phyloP scores from a whole-genome alignment of 2,329 filamentous ascomycete genomes.

The Neofusicoccum kwambonambiense region DNA sequence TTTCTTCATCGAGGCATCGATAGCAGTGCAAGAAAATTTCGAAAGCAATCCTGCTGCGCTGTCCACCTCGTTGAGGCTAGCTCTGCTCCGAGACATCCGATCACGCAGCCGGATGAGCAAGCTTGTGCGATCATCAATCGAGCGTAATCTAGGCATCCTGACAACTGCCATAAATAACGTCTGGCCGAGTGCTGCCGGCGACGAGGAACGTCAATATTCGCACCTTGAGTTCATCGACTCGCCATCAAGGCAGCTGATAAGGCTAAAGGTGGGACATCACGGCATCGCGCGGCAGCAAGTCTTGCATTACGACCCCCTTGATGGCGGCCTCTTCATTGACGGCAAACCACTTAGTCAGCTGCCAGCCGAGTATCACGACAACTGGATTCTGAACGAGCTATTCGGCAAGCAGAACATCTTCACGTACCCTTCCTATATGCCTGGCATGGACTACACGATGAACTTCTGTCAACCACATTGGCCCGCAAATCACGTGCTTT shows the following conservation, averaged over 20 bases:
- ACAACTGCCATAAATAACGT: slow-evolving; percentile 36
- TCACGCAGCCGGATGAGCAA: slow-evolving; percentile 40
- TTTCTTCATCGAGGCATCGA: slow-evolving; percentile 40
- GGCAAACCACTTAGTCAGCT: slow-evolving; percentile 52
- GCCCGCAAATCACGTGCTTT: too few species aligned
- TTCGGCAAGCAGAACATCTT: slow-evolving; percentile 56
- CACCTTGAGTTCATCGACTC: slow-evolving; percentile 24
- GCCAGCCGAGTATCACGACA: slow-evolving; percentile 51
- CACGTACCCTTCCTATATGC: slow-evolving; percentile 52
- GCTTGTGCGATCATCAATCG: slow-evolving; percentile 38
- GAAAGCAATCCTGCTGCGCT: slow-evolving; percentile 38
- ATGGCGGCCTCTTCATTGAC: slow-evolving; percentile 51
- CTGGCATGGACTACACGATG: slow-evolving; percentile 55
- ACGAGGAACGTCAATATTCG: slow-evolving; percentile 20
- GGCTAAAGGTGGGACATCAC: not conserved
- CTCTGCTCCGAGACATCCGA: slow-evolving; percentile 50
- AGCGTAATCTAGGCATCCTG: slow-evolving; percentile 29
- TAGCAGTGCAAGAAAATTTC: slow-evolving; percentile 50
- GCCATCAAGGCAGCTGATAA: not conserved
- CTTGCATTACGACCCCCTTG: slow-evolving; percentile 47
- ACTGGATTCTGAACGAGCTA: slow-evolving; percentile 46
- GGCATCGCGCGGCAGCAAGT: slow-evolving; percentile 27
- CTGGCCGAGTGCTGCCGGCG: slow-evolving; percentile 43
- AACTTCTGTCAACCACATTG: too few species aligned
- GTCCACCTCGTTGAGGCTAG: slow-evolving; percentile 33